Conservation (phyloP, 768 basidiomycete genomes). For the Saitozyma sp. region DNA sequence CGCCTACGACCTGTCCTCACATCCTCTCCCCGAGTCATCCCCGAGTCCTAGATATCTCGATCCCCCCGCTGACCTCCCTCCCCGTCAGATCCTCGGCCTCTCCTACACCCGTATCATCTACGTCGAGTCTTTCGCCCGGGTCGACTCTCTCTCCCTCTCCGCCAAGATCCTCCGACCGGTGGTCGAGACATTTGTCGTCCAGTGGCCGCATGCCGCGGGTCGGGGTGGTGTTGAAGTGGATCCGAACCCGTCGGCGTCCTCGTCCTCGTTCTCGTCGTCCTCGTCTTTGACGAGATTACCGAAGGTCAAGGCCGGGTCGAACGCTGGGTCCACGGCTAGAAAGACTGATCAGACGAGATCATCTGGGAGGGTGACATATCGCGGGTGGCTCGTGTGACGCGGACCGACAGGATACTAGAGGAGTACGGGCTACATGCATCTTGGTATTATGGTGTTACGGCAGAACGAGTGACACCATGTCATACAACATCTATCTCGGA, state of each 20-base stretch:
- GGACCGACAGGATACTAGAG: too few species aligned
- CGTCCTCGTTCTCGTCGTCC: too few species aligned
- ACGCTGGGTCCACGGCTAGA: background rate
- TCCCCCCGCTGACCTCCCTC: background rate
- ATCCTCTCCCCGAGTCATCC: background rate
- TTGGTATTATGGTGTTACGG: too few species aligned
- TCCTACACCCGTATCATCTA: constrained; percentile 74
- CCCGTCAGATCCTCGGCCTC: constrained; percentile 69
- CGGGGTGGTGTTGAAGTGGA: background rate
- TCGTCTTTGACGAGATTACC: background rate
- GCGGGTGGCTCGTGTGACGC: too few species aligned
- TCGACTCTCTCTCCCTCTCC: constrained; percentile 74
- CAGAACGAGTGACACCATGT: too few species aligned
- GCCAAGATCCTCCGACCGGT: constrained; percentile 77
- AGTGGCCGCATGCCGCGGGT: constrained; percentile 68
- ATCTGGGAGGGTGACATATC: too few species aligned
- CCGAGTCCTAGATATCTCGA: background rate
- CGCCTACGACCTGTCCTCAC: too few species aligned
- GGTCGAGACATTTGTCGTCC: constrained; percentile 87
- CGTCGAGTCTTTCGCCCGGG: constrained; percentile 91
- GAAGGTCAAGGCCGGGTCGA: background rate
- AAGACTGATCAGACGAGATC: background rate
- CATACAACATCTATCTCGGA: too few species aligned
- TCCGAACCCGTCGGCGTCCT: too few species aligned
- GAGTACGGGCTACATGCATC: too few species aligned